These are phyloP conservation scores for Boletus tomentosulus DNA, from an alignment of 768 basidiomycete genomes.

Conservation along the genomic window DNA sequence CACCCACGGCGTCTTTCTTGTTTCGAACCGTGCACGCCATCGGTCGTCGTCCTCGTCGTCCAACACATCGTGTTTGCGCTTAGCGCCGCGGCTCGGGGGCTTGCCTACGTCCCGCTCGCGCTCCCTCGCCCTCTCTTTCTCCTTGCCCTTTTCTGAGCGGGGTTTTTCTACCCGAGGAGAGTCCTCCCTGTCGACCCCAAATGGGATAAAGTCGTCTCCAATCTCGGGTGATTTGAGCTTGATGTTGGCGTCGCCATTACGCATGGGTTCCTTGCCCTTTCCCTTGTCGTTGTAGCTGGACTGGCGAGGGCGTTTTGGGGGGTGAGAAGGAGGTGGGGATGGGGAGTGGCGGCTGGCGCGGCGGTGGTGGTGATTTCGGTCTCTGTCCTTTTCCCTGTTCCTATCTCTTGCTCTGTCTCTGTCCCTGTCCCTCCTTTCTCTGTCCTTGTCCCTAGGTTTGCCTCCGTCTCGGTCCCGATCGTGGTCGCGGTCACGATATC, in stretches of 20 bases:
- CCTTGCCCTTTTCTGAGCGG: conserved; percentile 15
- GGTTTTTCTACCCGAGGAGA: conserved; percentile 5
- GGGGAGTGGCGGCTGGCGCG: conserved; percentile 10
- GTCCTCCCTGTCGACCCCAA: conserved; percentile 15
- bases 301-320: conserved; percentile 18
- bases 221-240: conserved; percentile 11
- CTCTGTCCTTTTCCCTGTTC: background rate
- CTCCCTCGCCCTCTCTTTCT: conserved; percentile 21
- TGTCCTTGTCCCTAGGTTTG: background rate
- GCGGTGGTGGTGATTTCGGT: conserved; percentile 1
- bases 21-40: conserved; percentile 45
- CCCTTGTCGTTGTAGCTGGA: background rate
- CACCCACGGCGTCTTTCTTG: conserved; percentile 68
- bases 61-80: conserved; percentile 44
- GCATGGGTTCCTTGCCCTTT: conserved; percentile 18
- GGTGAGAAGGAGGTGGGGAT: conserved; percentile 9
- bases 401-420: background rate
- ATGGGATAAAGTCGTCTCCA: conserved; percentile 33
- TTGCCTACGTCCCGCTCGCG: conserved; percentile 43
- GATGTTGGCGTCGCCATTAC: background rate
- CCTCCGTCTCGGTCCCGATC: conserved; percentile 9
- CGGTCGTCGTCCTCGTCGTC: conserved; percentile 41
- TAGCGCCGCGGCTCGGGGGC: conserved; percentile 27
- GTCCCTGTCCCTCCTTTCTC: background rate
- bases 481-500: background rate